A percentile compares a stretch with the other conserved stretches of the same genome.
Conservation (phyloP, 1,139 yeast species). For the Zygotorulaspora mrakii region DNA sequence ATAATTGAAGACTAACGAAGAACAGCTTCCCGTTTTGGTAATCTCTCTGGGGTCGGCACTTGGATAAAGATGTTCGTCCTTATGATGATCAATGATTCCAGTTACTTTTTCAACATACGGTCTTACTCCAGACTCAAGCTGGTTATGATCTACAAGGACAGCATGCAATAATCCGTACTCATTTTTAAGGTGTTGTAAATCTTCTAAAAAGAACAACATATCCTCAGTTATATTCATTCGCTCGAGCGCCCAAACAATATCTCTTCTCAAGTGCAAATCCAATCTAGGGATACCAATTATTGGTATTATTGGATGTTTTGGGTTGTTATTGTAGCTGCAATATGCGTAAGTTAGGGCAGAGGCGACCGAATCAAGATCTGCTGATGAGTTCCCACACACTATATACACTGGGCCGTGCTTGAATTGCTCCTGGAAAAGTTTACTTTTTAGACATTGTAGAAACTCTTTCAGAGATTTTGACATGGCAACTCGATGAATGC, state of each 20-base stretch:
- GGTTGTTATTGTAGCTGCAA: slow-evolving; percentile 40
- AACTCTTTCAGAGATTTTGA: slow-evolving; percentile 12
- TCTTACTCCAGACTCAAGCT: slow-evolving; percentile 51
- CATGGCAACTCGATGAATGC: slow-evolving; percentile 8
- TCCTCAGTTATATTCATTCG: slow-evolving; percentile 48
- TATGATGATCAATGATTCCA: slow-evolving; percentile 84
- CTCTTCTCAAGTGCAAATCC: slow-evolving; percentile 69
- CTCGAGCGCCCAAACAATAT: slow-evolving; percentile 54
- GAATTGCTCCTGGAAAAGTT: slow-evolving; percentile 6
- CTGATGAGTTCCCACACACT: slow-evolving; percentile 82
- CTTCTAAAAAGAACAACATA: slow-evolving; percentile 63
- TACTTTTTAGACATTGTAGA: slow-evolving; percentile 13
- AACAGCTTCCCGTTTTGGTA: slow-evolving; percentile 68
- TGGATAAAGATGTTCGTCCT: slow-evolving; percentile 54
- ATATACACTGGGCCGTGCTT: slow-evolving; percentile 32
- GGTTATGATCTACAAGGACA: slow-evolving; percentile 80
- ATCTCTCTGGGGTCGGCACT: slow-evolving; percentile 55
- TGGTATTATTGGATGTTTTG: slow-evolving; percentile 47
- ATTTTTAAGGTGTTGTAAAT: slow-evolving; percentile 39
- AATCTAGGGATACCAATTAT: slow-evolving; percentile 64
- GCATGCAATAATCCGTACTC: slow-evolving; percentile 39
- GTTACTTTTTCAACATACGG: slow-evolving; percentile 41
- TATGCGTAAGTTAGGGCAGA: slow-evolving; percentile 71
- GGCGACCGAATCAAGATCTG: slow-evolving; percentile 82
- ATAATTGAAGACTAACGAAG: slow-evolving; percentile 64